Evolutionary conservation across 345 rosid species (phyloP).

Genomic region (Murraya paniculata): DNA sequence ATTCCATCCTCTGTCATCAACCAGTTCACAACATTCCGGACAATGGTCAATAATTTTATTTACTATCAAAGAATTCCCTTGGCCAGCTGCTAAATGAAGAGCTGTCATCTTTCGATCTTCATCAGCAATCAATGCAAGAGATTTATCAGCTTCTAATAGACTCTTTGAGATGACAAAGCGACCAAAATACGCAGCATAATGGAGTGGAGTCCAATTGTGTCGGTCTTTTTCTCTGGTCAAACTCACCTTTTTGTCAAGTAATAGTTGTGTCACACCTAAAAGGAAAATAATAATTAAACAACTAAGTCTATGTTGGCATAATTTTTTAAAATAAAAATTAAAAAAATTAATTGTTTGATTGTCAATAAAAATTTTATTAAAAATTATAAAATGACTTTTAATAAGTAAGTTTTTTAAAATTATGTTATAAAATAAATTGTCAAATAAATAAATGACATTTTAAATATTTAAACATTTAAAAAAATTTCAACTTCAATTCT

Average conservation of each 20-base stretch:
- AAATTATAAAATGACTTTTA: no score
- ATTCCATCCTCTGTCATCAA: not conserved
- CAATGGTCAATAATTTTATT: not conserved
- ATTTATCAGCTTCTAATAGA: not conserved
- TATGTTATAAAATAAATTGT: no score
- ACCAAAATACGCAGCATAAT: not conserved
- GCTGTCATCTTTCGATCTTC: not conserved
- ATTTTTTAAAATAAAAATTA: no score
- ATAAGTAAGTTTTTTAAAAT: no score
- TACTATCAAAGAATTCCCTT: not conserved
- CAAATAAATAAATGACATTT: no score
- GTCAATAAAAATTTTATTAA: no score
- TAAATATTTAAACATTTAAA: no score
- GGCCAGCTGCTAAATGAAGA: constrained; percentile 8
- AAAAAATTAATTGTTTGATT: no score
- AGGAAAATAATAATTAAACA: no score
- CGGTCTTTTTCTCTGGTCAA: not conserved
- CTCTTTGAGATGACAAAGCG: accelerated
- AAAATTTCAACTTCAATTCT: no score
- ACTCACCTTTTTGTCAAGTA: not conserved
- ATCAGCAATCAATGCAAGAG: not conserved
- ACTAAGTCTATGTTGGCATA: accelerated
- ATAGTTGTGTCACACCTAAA: accelerated
- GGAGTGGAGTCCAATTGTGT: constrained; percentile 9
- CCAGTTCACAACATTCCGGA: not conserved